Base-by-base conservation (phyloP, 164 flowering plant species). In the Warburgia ugandensis region DNA sequence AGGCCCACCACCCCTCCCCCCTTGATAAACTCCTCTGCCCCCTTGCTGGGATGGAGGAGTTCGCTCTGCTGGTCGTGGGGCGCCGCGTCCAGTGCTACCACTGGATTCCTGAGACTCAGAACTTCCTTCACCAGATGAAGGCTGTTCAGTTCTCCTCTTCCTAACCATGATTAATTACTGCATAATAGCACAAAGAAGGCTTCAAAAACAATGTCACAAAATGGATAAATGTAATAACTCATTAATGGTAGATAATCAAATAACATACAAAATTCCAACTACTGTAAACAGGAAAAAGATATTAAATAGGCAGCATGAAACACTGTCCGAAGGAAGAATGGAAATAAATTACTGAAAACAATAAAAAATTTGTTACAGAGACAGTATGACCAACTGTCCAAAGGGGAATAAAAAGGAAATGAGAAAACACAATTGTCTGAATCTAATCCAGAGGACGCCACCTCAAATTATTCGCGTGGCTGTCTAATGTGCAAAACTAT, bases 71-170 rank as follows among this genome's bases (percentile, higher is more conserved):
- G 79, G 75, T 1, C 58, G 80, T 23, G 72, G 92, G 13, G 70
- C n/a, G 17, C 79, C 85, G 38, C 70, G 69, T n/a, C 78, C 83
- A 59, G 64, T 25, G 22, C 73, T 61, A 1, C 50, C 64, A 31
- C 67, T 54, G 11, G 65, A 43, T 59, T 79, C 77, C 29, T 69
- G 89, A 27, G 82, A 21, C 36, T 66, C 77, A 11, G 90, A 80
- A 55, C 84, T 68, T 58, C 78, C 85, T 23, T 79, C 75, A 4
- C 66, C 27, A 6, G 29, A 63, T 19, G 76, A 59, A 31, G 77
- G 67, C 43, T 14, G 55, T 1, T 74, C 80, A 45, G 74, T 75
- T 64, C 83, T 81, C 64, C 52, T 80, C 80, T 84, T 86, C 64
- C 82, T 68, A 45, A 52, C 79, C 95, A 89, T 89, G 56, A 38